A percentile compares a stretch with the other conserved stretches of the same genome.
Conservation (phyloP, 192 early-diverging fungal genomes). For the Kappamyces sp. region DNA sequence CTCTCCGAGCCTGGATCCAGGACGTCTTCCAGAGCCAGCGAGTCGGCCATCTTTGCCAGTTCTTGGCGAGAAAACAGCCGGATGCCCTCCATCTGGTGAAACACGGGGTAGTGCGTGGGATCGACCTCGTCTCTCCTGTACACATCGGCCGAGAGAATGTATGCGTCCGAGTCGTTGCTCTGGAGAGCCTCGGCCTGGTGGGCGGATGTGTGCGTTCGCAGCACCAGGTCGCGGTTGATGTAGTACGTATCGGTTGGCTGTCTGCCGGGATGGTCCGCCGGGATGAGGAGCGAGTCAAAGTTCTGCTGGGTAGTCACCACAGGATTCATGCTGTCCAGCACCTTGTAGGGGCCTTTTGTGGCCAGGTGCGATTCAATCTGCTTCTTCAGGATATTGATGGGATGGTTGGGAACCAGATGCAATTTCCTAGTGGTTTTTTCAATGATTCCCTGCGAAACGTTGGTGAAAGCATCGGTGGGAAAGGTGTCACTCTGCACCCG, state of each 20-base stretch:
- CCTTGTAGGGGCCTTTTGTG: slow-evolving; percentile 40
- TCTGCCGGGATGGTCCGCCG: slow-evolving; percentile 76
- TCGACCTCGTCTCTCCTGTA: slow-evolving; percentile 97
- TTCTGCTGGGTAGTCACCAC: slow-evolving; percentile 79
- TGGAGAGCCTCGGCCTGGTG: slow-evolving; percentile 80
- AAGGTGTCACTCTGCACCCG: slow-evolving; percentile 13
- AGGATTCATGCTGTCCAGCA: slow-evolving; percentile 60
- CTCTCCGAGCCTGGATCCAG: background rate
- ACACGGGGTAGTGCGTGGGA: slow-evolving; percentile 90
- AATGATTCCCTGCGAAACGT: slow-evolving; percentile 69
- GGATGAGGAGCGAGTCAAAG: slow-evolving; percentile 88
- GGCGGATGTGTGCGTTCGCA: slow-evolving; percentile 92
- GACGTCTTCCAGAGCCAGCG: slow-evolving; percentile 11
- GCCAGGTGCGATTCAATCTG: slow-evolving; percentile 73
- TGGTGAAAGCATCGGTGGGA: slow-evolving; percentile 63
- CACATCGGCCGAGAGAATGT: slow-evolving; percentile 91
- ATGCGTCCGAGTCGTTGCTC: slow-evolving; percentile 36
- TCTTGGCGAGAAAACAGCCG: slow-evolving; percentile 52
- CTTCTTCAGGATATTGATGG: slow-evolving; percentile 77
- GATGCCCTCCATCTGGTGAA: slow-evolving; percentile 98
- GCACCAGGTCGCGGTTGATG: slow-evolving; percentile 67
- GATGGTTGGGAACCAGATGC: slow-evolving; percentile 73
- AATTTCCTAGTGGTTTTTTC: slow-evolving; percentile 69
- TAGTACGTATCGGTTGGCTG: slow-evolving; percentile 88
- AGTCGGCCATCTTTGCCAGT: slow-evolving; percentile 9